phyloP scores from a whole-genome alignment of 306 rosid genomes.

The Citrullus mucosospermus region DNA sequence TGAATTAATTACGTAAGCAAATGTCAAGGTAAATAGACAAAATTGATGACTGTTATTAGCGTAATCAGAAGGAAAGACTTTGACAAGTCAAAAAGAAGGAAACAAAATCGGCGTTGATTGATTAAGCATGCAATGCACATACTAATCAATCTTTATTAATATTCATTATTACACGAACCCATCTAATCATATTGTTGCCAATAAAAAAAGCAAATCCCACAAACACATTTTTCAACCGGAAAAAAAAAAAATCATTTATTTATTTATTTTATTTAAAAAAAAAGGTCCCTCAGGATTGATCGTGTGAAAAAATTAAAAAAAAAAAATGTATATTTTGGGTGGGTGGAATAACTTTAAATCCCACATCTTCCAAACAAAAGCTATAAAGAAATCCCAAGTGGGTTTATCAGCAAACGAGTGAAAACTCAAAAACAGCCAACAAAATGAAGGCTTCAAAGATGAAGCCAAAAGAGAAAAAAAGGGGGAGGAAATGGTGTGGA shows the following conservation, averaged over 20 bases:
- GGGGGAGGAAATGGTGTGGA: background rate
- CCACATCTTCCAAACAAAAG: constrained; percentile 8
- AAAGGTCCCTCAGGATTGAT: background rate
- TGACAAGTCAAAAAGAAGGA: background rate
- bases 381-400: background rate
- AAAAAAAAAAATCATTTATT: background rate
- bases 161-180: background rate
- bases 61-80: background rate
- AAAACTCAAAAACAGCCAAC: background rate
- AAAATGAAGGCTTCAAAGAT: background rate
- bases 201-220: background rate
- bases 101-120: background rate
- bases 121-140: background rate
- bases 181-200: background rate
- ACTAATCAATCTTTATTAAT: background rate
- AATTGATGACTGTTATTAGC: background rate
- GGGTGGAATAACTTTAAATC: constrained; percentile 5
- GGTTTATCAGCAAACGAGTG: background rate
- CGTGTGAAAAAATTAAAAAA: background rate
- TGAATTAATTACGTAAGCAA: background rate
- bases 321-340: background rate
- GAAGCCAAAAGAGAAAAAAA: background rate
- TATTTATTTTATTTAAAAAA: background rate
- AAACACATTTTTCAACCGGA: background rate
- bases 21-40: background rate